Conservation (phyloP, 1,139 yeast species). For the Yamadazyma kanchanaburiensis region DNA sequence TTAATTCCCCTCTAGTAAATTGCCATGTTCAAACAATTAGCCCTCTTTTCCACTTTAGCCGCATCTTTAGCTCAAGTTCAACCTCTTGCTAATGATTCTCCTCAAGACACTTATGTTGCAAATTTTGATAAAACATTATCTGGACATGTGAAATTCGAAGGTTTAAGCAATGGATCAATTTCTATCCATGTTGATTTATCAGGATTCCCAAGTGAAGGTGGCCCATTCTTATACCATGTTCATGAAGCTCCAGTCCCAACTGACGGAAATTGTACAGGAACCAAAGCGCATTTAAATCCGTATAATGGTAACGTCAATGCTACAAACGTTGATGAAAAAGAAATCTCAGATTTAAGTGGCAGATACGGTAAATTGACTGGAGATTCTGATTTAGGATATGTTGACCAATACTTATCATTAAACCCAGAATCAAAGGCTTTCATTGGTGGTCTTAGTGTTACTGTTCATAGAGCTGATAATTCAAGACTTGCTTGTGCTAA, state of each 20-base stretch:
- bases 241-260: conserved; percentile 37
- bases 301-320: conserved; percentile 30
- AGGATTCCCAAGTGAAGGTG: conserved; percentile 34
- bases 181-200: conserved; percentile 27
- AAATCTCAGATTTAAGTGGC: conserved; percentile 43
- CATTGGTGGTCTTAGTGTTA: conserved; percentile 37
- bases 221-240: conserved; percentile 43
- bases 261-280: conserved; percentile 39
- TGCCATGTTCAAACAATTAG: conserved; percentile 6
- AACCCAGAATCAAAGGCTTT: conserved; percentile 30
- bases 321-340: conserved; percentile 22
- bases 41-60: conserved; percentile 13
- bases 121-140: conserved; percentile 15
- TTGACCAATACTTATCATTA: conserved; percentile 38
- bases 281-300: conserved; percentile 38
- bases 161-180: conserved; percentile 32
- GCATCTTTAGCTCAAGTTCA: conserved; percentile 15
- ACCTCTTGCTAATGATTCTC: conserved; percentile 19
- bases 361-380: conserved; percentile 35
- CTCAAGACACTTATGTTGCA: conserved; percentile 15
- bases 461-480: conserved; percentile 31
- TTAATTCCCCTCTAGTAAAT: no score
- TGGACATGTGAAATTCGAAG: conserved; percentile 29
- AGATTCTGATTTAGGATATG: conserved; percentile 21
- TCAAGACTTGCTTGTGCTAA: conserved; percentile 42